A percentile compares a stretch with the other conserved stretches of the same genome.
Evolutionary conservation across 2,329 filamentous ascomycete species (phyloP).

Genomic region (Oidium heveae): DNA sequence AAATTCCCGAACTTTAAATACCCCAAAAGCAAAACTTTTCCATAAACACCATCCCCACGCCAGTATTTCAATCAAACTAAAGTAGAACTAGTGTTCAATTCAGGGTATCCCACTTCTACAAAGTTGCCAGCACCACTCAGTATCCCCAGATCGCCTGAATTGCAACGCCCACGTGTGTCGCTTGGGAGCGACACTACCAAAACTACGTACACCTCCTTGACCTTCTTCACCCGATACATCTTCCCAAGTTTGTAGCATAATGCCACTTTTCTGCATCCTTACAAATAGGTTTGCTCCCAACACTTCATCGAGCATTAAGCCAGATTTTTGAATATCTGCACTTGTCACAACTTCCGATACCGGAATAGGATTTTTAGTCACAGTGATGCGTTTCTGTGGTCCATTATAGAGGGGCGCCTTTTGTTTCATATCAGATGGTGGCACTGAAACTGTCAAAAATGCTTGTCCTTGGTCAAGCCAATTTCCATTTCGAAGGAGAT

Average conservation of each 20-base stretch:
- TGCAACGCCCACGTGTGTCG: conserved; percentile 12
- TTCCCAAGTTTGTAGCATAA: conserved; percentile 10
- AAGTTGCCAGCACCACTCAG: conserved; percentile 10
- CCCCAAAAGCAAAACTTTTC: no score
- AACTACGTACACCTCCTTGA: conserved; percentile 7
- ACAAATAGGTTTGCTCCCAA: conserved; percentile 8
- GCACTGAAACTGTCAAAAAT: conserved; percentile 54
- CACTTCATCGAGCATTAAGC: conserved; percentile 7
- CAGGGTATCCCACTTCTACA: conserved; percentile 1
- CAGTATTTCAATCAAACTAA: no score
- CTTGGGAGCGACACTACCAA: conserved; percentile 9
- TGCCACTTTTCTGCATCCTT: conserved; percentile 7
- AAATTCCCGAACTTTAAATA: no score
- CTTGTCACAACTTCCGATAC: conserved; percentile 1
- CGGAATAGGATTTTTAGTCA: conserved; percentile 29
- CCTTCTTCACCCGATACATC: conserved; percentile 11
- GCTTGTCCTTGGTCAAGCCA: conserved; percentile 87
- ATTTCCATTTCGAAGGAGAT: conserved; percentile 48
- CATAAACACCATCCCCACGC: no score
- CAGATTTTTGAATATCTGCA: conserved; percentile 1
- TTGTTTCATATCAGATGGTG: conserved; percentile 34
- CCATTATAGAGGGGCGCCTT: conserved; percentile 35
- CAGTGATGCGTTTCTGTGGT: conserved; percentile 63
- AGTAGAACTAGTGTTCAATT: no score
- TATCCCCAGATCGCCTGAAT: conserved; percentile 7